A percentile compares a stretch with the other conserved stretches of the same genome.
phyloP scores from a whole-genome alignment of 495 filamentous ascomycete species.

The Aspergillus carlsbadensis region DNA sequence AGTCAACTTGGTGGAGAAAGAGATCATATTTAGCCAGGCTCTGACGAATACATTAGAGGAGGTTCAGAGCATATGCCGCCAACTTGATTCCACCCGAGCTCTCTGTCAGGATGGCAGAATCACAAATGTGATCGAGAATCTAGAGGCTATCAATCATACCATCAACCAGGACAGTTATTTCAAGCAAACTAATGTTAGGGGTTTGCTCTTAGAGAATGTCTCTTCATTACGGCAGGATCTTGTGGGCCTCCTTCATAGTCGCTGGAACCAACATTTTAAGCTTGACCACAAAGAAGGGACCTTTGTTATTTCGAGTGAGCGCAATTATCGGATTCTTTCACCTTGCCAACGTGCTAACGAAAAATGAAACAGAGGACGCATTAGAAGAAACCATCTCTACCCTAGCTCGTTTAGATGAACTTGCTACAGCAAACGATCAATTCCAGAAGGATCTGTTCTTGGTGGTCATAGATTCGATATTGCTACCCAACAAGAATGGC shows the following conservation, averaged over 20 bases:
- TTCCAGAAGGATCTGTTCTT: slow-evolving; percentile 36
- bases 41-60: slow-evolving; percentile 61
- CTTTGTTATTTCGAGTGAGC: slow-evolving; percentile 44
- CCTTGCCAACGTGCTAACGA: neutral
- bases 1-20: slow-evolving; percentile 67
- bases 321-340: neutral
- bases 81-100: slow-evolving; percentile 46
- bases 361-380: slow-evolving; percentile 16
- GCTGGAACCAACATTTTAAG: slow-evolving; percentile 54
- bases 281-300: slow-evolving; percentile 49
- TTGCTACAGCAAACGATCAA: slow-evolving; percentile 30
- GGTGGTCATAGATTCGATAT: slow-evolving; percentile 34
- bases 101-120: slow-evolving; percentile 47
- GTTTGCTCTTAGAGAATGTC: slow-evolving; percentile 33
- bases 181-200: slow-evolving; percentile 39
- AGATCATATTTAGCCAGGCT: slow-evolving; percentile 73
- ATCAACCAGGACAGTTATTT: slow-evolving; percentile 32
- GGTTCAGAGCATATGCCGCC: slow-evolving; percentile 47
- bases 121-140: slow-evolving; percentile 54
- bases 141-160: slow-evolving; percentile 53
- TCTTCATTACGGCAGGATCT: slow-evolving; percentile 33
- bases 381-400: slow-evolving; percentile 37
- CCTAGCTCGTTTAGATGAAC: slow-evolving; percentile 33
- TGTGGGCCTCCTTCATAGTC: slow-evolving; percentile 28
- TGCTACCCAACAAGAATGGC: slow-evolving; percentile 27